Percentiles rank a stretch among this genome's conserved stretches.
Conservation (phyloP, 352 stramenopile genomes). For the Globisporangium carolinianum region DNA sequence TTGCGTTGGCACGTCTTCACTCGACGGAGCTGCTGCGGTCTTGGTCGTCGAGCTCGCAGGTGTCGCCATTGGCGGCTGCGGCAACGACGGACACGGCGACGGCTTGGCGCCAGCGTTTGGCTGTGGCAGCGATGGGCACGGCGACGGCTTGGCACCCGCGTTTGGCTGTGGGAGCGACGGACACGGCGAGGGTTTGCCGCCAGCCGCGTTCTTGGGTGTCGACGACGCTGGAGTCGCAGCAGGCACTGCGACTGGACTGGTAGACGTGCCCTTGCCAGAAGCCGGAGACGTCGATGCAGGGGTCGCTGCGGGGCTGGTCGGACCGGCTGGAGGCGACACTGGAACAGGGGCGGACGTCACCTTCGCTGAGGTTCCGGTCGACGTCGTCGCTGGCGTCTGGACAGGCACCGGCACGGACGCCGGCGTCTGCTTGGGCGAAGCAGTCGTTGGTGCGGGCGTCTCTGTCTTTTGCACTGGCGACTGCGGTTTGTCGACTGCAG, state of each 20-base stretch:
- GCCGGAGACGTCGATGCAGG: constrained; percentile 4
- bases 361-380: background rate
- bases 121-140: constrained; percentile 19
- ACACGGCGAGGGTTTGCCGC: constrained; percentile 1
- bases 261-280: background rate
- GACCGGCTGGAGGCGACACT: background rate
- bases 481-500: background rate
- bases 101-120: constrained; percentile 14
- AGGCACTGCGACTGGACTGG: constrained; percentile 3
- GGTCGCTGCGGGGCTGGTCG: constrained; percentile 1
- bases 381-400: constrained; percentile 15
- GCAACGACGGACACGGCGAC: constrained; percentile 23
- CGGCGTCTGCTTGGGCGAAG: background rate
- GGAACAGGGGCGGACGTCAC: constrained; percentile 4
- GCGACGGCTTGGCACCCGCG: constrained; percentile 3
- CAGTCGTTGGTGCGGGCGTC: background rate
- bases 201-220: background rate
- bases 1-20: constrained; percentile 9
- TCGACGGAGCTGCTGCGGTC: constrained; percentile 7
- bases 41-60: constrained; percentile 13
- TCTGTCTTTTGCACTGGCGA: constrained; percentile 2
- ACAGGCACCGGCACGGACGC: constrained; percentile 4
- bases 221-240: constrained; percentile 1
- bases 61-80: constrained; percentile 14
- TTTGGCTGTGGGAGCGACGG: constrained; percentile 1